phyloP scores from a whole-genome alignment of 1,284 basidiomycete species.

The Cryptococcus floricola region DNA sequence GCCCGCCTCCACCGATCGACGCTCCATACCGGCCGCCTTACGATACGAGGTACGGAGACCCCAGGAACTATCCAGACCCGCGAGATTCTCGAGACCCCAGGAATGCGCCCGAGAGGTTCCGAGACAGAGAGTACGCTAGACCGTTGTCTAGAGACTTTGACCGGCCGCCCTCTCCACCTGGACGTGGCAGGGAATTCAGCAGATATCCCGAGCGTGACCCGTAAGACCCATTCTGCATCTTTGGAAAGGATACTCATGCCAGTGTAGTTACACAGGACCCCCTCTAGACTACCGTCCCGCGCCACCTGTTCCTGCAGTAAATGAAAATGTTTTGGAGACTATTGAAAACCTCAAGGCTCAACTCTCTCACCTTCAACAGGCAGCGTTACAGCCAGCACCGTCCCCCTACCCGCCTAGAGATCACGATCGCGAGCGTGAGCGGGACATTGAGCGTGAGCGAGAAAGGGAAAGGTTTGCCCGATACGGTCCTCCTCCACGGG shows the following conservation, averaged over 20 bases:
- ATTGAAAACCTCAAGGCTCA: slow-evolving; percentile 17
- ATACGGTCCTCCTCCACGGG: no score
- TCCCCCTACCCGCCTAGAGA: neutral
- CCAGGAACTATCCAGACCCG: neutral
- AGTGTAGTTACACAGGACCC: neutral
- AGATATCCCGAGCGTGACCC: neutral
- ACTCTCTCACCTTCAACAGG: slow-evolving; percentile 12
- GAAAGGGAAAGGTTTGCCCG: neutral
- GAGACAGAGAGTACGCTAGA: neutral
- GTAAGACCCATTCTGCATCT: neutral
- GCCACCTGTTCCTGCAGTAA: neutral
- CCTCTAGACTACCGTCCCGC: neutral
- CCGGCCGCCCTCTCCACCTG: neutral
- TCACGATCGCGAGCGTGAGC: neutral
- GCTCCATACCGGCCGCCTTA: neutral
- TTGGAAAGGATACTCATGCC: neutral
- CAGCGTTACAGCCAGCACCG: neutral
- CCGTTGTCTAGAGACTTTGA: neutral
- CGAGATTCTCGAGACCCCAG: neutral
- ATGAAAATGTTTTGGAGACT: slow-evolving; percentile 13
- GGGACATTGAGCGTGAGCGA: neutral
- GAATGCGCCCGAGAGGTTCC: neutral
- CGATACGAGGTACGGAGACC: neutral
- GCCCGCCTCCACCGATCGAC: neutral
- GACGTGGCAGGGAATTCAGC: neutral